Evolutionary conservation across 2,329 filamentous ascomycete species (phyloP), one percentile per base, ranked within the genome.

Genomic region (Chrysosphaeria jannelii): DNA sequence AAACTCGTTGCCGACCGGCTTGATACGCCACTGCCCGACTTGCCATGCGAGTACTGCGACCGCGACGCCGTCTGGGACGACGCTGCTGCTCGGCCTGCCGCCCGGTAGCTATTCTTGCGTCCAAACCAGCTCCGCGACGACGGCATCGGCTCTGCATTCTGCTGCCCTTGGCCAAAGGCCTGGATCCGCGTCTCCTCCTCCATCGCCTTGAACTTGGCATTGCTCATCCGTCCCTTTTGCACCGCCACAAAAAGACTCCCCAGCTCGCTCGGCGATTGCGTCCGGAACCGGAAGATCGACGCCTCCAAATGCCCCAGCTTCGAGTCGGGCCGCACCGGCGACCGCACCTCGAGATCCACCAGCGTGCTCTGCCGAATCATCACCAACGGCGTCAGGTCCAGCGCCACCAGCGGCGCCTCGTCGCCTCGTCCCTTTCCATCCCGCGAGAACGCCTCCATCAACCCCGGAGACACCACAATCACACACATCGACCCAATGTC

Each of bases 291-390:
- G 46, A 90, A 74, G 39, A 88, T 85, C 35, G 48, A 53, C 15
- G 54, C 54, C 9, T 65, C 67, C 23, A 67, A 37, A 46, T 47
- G 57, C 28, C 53, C 57, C 27, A 90, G 56, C 34, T 62, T 60
- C 5, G 71, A 78, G 30, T 71, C 53, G 12, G 53, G 42, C 20
- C 71, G 70, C 13, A 79, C 70, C 2, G 75, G 75, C 5, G 81
- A 91, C 23, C 78, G 70, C 31, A 97, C 75, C 32, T 88, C 85
- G 25, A 97, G 74, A 40, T 97, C 85, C 15, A 97, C 60, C 4
- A 72, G 74, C 12, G 78, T 97, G 35, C 79, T 85, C 36, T 81
- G 70, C 30, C 81, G 64, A 29, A 93, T 65, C 33, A 79, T 70
- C 6, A 93, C 81, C 18, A 90, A 51, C 1, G 85, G 85, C 1